Percentiles rank a stretch among this genome's conserved stretches.
Evolutionary conservation across 139 green algal species (phyloP).

Genomic region (Marvania coccoides): DNA sequence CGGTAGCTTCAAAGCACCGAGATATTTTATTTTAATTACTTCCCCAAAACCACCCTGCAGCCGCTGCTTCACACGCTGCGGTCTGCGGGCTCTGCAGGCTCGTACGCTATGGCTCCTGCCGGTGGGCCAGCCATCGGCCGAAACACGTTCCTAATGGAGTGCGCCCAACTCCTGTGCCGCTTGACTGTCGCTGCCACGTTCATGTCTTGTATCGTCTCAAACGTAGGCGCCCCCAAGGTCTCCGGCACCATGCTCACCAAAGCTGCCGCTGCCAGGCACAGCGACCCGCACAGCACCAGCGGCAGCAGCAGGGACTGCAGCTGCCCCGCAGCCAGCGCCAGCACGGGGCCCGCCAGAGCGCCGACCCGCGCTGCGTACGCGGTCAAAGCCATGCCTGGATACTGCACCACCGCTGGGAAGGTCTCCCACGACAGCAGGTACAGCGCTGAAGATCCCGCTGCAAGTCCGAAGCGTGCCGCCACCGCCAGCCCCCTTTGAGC

Average conservation of each 20-base stretch:
- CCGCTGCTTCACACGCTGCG: too few species aligned
- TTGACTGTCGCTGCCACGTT: not conserved
- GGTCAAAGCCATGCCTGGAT: conserved; percentile 8
- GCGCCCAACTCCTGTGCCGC: too few species aligned
- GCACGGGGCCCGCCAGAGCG: not conserved
- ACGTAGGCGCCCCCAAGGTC: not conserved
- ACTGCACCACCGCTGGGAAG: conserved; percentile 14
- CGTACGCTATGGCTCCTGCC: too few species aligned
- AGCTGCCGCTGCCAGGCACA: conserved; percentile 6
- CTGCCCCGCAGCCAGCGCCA: conserved; percentile 3
- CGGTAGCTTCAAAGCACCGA: too few species aligned
- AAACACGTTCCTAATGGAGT: too few species aligned
- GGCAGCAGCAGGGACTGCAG: conserved; percentile 10
- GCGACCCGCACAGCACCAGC: conserved; percentile 9
- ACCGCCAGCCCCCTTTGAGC: conserved; percentile 11
- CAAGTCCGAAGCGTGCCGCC: conserved; percentile 22
- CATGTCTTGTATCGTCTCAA: conserved; percentile 25
- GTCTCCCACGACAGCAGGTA: conserved; percentile 12
- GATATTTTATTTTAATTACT: too few species aligned
- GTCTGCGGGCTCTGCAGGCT: too few species aligned
- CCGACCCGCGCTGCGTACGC: not conserved
- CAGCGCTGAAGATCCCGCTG: conserved; percentile 7
- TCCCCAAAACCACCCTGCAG: too few species aligned
- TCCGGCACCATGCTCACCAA: conserved; percentile 13
- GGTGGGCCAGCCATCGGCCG: too few species aligned